Base-by-base conservation (phyloP, 2,329 filamentous ascomycete genomes). In the Orbilia brochopaga region DNA sequence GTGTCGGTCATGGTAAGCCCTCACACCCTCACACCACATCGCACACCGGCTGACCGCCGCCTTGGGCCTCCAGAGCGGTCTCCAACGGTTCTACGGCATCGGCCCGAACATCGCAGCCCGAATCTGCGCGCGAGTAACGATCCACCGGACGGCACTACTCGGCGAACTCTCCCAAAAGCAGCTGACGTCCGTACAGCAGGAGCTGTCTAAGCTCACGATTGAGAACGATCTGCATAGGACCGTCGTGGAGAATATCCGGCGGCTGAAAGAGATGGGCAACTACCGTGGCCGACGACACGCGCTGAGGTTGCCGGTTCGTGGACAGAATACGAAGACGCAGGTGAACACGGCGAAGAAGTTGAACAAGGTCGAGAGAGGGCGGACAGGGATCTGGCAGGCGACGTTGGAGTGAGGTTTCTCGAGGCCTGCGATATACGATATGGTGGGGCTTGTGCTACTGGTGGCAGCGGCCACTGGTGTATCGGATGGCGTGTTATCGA, bases 201-300 rank as follows among this genome's bases (percentile, higher is more conserved):
- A 96, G 78, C 83, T 99, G 44, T 90, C 91, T 15, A 88, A 87
- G 61, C 92, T 99, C 91, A 96, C 90, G 70, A 91, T 97, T 77
- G 94, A 97, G 80, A 96, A 90, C 79, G 92, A 97, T 77, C 84
- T 95, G 74, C 84, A 87, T 77, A 86, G 89, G 78, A 82, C 90
- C 69, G 81, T 97, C 40, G 85, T 88, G 77, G 91, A 96, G 55
- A 94, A 97, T 78, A 96, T 99, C 76, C 84, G 84, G 78, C 84
- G 93, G 69, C 78, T 99, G 79, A 90, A 90, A 79, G 92, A 97
- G 77, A 97, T 96, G 83, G 92, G 92, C 55, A 88, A 89, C 2
- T 96, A 96, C 79, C 84, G 94, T 59, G 94, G 94, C 75, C 88
- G 90, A 79, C 84, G 94, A 75, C 94, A 99, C 83, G 93, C 93